Conservation (phyloP, 306 rosid species). For the Pyrus bretschneideri region DNA sequence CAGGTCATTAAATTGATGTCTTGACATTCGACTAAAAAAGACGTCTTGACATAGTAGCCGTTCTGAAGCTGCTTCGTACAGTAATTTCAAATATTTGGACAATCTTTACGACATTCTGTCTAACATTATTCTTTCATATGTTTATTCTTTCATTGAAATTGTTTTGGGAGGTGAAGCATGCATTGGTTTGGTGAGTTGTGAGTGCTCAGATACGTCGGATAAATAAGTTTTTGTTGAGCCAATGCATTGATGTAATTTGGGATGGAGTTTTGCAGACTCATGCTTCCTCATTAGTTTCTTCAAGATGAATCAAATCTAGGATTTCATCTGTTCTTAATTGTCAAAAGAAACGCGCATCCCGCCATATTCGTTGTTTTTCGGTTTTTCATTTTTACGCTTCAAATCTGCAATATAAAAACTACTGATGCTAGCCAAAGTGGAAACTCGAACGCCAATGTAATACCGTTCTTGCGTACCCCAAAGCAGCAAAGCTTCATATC, state of each 20-base stretch:
- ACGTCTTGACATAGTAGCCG: neutral
- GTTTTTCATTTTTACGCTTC: neutral
- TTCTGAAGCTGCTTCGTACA: constrained; percentile 1
- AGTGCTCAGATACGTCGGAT: neutral
- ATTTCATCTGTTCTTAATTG: neutral
- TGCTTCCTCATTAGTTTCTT: neutral
- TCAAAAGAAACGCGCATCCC: neutral
- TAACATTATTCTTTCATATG: neutral
- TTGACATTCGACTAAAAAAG: neutral
- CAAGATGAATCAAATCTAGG: neutral
- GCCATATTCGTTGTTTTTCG: neutral
- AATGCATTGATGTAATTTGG: neutral
- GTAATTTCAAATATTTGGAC: neutral
- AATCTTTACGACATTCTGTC: neutral
- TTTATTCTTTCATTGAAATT: neutral
- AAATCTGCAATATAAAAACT: neutral
- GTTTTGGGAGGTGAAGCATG: neutral
- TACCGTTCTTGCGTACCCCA: neutral
- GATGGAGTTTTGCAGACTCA: neutral
- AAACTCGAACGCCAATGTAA: neutral
- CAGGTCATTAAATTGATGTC: constrained; percentile 44
- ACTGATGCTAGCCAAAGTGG: neutral
- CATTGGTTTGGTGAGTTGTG: neutral
- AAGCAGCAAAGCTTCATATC: neutral
- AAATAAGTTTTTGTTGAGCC: neutral